A percentile compares a stretch with the other conserved stretches of the same genome.
phyloP scores from a whole-genome alignment of 2,329 filamentous ascomycete genomes.

The Ascochyta pisi region DNA sequence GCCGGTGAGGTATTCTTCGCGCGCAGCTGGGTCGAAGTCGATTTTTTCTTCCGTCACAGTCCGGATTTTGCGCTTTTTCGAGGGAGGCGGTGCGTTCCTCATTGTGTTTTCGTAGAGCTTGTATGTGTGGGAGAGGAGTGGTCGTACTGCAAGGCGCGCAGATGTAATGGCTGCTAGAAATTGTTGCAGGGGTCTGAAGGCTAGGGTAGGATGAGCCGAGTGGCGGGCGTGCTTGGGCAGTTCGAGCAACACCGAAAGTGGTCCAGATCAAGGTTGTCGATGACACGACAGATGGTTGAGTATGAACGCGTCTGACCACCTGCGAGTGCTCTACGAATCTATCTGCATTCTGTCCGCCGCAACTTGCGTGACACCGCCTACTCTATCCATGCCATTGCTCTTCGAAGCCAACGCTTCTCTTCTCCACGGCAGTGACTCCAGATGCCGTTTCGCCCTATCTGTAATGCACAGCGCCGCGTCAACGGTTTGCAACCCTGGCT shows the following conservation, averaged over 20 bases:
- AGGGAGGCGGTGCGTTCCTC: conserved; percentile 31
- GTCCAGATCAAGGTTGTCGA: not conserved
- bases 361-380: conserved; percentile 3
- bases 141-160: conserved; percentile 3
- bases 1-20: conserved; percentile 88
- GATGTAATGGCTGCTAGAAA: conserved; percentile 26
- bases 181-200: conserved; percentile 30
- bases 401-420: conserved; percentile 29
- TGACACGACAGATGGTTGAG: not conserved
- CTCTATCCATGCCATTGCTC: conserved; percentile 1
- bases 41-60: conserved; percentile 78
- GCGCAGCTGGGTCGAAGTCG: conserved; percentile 79
- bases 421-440: conserved; percentile 49
- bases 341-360: conserved; percentile 9
- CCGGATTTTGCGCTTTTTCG: conserved; percentile 44
- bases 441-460: conserved; percentile 54
- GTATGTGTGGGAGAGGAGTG: not conserved
- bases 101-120: not conserved
- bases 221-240: not conserved
- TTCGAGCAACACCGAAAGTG: not conserved
- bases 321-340: conserved; percentile 6
- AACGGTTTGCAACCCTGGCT: conserved; percentile 71
- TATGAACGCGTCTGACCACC: not conserved
- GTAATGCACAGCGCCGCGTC: conserved; percentile 82
- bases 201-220: conserved; percentile 8